Percentiles rank a stretch among this genome's conserved stretches.
These are phyloP conservation scores for Trichophyton verrucosum DNA, from an alignment of 2,329 filamentous ascomycete species.

Conservation along the genomic window DNA sequence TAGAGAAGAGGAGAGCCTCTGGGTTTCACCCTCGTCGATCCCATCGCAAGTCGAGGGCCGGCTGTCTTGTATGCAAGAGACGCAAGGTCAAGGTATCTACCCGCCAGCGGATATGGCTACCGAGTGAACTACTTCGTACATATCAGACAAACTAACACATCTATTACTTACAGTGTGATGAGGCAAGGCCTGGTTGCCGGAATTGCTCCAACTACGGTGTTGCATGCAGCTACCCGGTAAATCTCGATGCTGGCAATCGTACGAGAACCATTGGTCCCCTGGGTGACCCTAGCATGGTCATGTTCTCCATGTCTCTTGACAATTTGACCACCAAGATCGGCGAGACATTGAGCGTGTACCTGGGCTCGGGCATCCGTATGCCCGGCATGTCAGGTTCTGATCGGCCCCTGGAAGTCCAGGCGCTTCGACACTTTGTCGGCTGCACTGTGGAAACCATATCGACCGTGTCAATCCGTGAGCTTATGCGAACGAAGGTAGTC, in stretches of 20 bases:
- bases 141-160: not conserved
- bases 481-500: conserved; percentile 9
- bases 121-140: not conserved
- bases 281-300: not conserved
- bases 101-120: not conserved
- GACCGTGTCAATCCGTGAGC: conserved; percentile 8
- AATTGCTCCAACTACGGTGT: conserved; percentile 18
- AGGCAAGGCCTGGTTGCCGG: conserved; percentile 18
- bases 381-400: not conserved
- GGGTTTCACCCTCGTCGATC: conserved; percentile 21
- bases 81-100: conserved; percentile 24
- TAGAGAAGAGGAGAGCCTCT: conserved; percentile 2
- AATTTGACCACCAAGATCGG: conserved; percentile 4
- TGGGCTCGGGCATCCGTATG: not conserved
- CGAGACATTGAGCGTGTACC: not conserved
- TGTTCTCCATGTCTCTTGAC: conserved; percentile 7
- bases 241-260: not conserved
- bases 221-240: conserved; percentile 16
- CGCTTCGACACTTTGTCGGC: conserved; percentile 10
- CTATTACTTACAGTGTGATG: conserved; percentile 18
- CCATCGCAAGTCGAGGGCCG: conserved; percentile 25
- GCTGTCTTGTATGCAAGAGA: conserved; percentile 25
- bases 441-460: conserved; percentile 10
- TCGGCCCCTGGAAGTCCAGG: conserved; percentile 1
- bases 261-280: not conserved